A percentile compares a stretch with the other conserved stretches of the same genome.
Evolutionary conservation across 129 eudicot species (phyloP).

Genomic region (Arctium lappa): DNA sequence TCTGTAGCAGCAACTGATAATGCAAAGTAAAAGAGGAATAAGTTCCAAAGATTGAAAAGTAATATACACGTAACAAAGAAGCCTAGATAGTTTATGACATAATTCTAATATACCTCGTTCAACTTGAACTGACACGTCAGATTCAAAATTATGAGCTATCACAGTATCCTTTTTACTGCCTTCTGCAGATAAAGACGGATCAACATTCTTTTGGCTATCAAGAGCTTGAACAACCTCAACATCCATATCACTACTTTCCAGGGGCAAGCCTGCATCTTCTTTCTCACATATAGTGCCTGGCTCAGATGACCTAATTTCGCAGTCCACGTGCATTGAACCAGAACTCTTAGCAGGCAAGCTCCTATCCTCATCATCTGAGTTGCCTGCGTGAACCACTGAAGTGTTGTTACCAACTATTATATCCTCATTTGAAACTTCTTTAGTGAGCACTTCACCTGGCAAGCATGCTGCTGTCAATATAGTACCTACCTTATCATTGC

Average conservation of each 20-base stretch:
- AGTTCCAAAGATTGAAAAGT: neutral
- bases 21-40: constrained; percentile 18
- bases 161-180: constrained; percentile 20
- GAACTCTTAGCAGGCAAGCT: neutral
- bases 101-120: constrained; percentile 32
- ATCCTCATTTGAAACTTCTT: constrained; percentile 1
- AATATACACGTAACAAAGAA: neutral
- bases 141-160: constrained; percentile 27
- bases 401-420: constrained; percentile 5
- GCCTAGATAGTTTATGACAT: constrained; percentile 8
- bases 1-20: constrained; percentile 24
- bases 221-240: constrained; percentile 21
- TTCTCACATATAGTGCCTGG: constrained; percentile 20
- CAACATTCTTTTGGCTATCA: constrained; percentile 21
- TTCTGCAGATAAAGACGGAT: constrained; percentile 23
- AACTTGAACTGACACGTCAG: constrained; percentile 12
- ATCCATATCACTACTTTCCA: constrained; percentile 29
- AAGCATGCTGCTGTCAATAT: constrained; percentile 3
- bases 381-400: neutral
- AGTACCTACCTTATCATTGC: constrained; percentile 1
- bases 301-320: constrained; percentile 8
- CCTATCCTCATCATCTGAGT: constrained; percentile 13
- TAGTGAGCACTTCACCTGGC: constrained; percentile 14
- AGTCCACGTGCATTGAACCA: constrained; percentile 6
- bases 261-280: constrained; percentile 17